Conservation (phyloP, 2,329 filamentous ascomycete genomes). For the Triangularia setosa region DNA sequence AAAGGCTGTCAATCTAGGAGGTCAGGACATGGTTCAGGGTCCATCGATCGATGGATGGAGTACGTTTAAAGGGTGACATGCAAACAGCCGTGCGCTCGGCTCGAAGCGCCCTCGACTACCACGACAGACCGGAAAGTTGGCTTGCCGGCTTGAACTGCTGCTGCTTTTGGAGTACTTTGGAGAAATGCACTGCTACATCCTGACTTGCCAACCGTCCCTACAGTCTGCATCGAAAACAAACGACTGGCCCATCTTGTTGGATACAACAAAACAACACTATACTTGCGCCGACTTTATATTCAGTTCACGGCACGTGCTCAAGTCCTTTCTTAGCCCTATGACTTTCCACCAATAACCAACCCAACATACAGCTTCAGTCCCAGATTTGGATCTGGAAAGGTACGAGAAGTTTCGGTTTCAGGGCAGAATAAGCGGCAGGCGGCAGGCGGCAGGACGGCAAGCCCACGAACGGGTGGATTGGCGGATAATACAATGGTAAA, state of each 20-base stretch:
- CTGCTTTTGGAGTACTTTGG: neutral
- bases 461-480: neutral
- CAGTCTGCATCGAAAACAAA: neutral
- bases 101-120: neutral
- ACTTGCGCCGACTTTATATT: neutral
- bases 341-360: neutral
- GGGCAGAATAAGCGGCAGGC: neutral
- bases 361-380: neutral
- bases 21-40: neutral
- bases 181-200: neutral
- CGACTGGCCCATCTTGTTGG: neutral
- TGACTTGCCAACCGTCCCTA: neutral
- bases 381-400: neutral
- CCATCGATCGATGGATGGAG: neutral
- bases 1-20: neutral
- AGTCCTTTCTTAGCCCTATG: neutral
- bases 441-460: neutral
- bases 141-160: slow-evolving; percentile 14
- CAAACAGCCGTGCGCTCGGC: neutral
- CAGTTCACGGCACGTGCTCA: neutral
- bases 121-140: neutral
- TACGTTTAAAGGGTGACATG: neutral
- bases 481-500: too few relatives aligned
- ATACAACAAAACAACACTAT: neutral
- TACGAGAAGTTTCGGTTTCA: neutral